phyloP scores from a whole-genome alignment of 306 rosid species.

The Fragaria nilgerrensis region DNA sequence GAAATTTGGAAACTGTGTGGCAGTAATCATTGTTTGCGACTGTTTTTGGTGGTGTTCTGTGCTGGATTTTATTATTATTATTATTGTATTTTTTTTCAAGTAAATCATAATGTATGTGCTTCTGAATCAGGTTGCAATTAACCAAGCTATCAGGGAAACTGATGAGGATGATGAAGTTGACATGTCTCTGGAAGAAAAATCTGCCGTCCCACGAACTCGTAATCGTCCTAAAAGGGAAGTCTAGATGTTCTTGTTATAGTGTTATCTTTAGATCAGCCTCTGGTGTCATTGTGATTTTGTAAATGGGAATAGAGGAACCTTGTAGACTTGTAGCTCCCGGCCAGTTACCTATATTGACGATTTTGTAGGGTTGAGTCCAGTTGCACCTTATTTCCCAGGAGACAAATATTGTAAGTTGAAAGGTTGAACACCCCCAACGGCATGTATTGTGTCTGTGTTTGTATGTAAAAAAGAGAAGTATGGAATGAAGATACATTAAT shows the following conservation, averaged over 20 bases:
- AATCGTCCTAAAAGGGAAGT: constrained; percentile 81
- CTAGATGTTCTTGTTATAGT: constrained; percentile 16
- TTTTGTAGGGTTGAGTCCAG: constrained; percentile 5
- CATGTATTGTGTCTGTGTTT: neutral
- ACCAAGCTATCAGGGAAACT: constrained; percentile 67
- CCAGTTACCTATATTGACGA: constrained; percentile 10
- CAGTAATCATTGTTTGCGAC: neutral
- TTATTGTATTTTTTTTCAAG: neutral
- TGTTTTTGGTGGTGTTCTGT: neutral
- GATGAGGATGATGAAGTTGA: constrained; percentile 39
- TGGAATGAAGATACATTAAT: neutral
- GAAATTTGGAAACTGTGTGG: neutral
- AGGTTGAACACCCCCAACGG: neutral
- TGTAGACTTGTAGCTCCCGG: constrained; percentile 9
- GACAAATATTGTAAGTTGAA: neutral
- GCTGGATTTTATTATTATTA: neutral
- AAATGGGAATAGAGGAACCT: neutral
- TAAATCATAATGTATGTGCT: constrained; percentile 5
- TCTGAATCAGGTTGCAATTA: constrained; percentile 64
- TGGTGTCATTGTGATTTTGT: neutral
- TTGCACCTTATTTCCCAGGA: neutral
- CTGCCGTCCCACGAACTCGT: constrained; percentile 60
- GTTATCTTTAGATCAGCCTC: neutral
- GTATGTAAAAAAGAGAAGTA: neutral
- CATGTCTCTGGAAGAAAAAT: constrained; percentile 42